Percentiles rank a stretch among this genome's conserved stretches.
Conservation (phyloP, 345 rosid genomes). For the Gossypium herbaceum region DNA sequence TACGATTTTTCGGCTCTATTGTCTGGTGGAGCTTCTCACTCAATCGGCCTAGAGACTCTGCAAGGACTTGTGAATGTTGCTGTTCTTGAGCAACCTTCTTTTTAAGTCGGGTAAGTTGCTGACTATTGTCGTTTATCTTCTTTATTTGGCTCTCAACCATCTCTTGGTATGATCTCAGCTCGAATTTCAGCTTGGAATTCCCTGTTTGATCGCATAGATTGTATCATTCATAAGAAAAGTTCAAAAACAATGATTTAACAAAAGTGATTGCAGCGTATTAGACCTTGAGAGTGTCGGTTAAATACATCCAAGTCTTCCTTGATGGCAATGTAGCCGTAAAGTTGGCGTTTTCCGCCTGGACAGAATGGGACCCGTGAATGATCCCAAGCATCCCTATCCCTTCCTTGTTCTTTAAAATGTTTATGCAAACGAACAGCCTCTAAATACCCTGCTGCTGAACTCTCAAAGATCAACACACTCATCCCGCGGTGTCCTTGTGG, state of each 20-base stretch:
- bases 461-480: conserved; percentile 40
- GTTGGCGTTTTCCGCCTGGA: conserved; percentile 39
- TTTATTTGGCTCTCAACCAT: conserved; percentile 28
- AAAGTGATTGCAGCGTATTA: not conserved
- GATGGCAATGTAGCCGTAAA: conserved; percentile 38
- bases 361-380: conserved; percentile 18
- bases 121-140: conserved; percentile 32
- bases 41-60: conserved; percentile 25
- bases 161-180: conserved; percentile 31
- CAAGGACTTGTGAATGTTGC: conserved; percentile 27
- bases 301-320: conserved; percentile 36
- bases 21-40: conserved; percentile 32
- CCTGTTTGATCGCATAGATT: conserved; percentile 20
- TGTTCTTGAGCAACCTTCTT: conserved; percentile 27
- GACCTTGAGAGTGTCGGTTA: conserved; percentile 40
- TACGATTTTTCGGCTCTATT: conserved; percentile 22
- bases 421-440: conserved; percentile 43
- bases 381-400: conserved; percentile 43
- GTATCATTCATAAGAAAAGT: not conserved
- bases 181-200: conserved; percentile 34
- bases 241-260: no score
- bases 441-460: conserved; percentile 38
- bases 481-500: conserved; percentile 47
- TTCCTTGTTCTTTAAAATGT: conserved; percentile 39
- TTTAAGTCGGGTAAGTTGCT: conserved; percentile 24